These are phyloP conservation scores for Botryotinia narcissicola DNA, from an alignment of 2,329 filamentous ascomycete species.

Conservation along the genomic window DNA sequence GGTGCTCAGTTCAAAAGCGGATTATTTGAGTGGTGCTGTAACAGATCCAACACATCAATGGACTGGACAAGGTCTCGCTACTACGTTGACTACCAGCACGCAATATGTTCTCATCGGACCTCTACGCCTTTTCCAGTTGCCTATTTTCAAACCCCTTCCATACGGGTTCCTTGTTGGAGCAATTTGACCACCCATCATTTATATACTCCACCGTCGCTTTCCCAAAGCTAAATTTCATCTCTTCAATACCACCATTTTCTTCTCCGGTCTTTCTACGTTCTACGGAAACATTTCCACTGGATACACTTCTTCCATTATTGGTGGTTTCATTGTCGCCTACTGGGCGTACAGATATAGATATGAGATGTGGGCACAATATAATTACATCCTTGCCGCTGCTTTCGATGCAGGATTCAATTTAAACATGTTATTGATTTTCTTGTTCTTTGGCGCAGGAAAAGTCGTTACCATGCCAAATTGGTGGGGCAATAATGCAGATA, in stretches of 20 bases:
- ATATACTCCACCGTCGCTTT: constrained; percentile 51
- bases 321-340: constrained; percentile 60
- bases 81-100: constrained; percentile 53
- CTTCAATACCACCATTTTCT: constrained; percentile 63
- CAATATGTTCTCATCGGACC: constrained; percentile 60
- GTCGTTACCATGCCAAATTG: constrained; percentile 59
- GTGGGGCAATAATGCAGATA: constrained; percentile 59
- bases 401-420: constrained; percentile 63
- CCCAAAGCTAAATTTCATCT: constrained; percentile 52
- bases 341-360: constrained; percentile 56
- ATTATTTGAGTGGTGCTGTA: constrained; percentile 51
- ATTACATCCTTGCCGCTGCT: constrained; percentile 59
- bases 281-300: constrained; percentile 62
- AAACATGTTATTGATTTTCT: constrained; percentile 59
- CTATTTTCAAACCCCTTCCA: constrained; percentile 49
- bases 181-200: constrained; percentile 47
- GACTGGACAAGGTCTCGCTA: constrained; percentile 55
- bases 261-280: constrained; percentile 52
- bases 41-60: constrained; percentile 58
- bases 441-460: constrained; percentile 57
- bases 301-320: constrained; percentile 55
- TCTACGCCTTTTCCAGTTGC: constrained; percentile 47
- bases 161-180: constrained; percentile 55
- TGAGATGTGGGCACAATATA: constrained; percentile 58
- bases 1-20: constrained; percentile 55